These are phyloP conservation scores for Solanum lycopersicoides DNA, from an alignment of 257 asterid genomes.

Conservation along the genomic window DNA sequence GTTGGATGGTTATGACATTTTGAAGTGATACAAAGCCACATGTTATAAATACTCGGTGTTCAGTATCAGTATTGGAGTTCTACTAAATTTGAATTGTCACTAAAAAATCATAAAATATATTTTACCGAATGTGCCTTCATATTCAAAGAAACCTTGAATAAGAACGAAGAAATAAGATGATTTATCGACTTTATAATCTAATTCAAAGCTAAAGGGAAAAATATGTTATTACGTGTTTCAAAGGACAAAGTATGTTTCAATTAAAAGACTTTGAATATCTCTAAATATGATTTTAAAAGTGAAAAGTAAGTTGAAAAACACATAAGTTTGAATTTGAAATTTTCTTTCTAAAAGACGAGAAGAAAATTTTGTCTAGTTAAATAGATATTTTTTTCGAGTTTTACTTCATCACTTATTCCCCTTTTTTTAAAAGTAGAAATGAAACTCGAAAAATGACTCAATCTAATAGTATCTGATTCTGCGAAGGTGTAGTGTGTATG, in stretches of 20 bases:
- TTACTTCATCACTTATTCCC: background rate
- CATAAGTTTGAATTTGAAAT: too few species aligned
- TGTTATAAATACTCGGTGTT: background rate
- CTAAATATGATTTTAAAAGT: background rate
- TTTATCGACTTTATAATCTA: too few species aligned
- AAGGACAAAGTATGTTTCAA: background rate
- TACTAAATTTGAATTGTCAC: background rate
- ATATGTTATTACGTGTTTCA: background rate
- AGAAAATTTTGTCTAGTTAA: too few species aligned
- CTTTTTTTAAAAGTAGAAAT: too few species aligned
- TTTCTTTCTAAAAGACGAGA: background rate
- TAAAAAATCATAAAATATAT: too few species aligned
- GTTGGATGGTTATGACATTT: background rate
- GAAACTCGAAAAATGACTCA: background rate
- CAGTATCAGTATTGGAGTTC: fast-evolving
- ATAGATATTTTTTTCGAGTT: too few species aligned
- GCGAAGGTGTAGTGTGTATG: too few species aligned
- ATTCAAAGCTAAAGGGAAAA: background rate
- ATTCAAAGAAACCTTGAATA: too few species aligned
- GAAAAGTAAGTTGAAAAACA: background rate
- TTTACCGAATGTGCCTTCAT: too few species aligned
- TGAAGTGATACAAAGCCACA: background rate
- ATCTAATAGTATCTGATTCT: background rate
- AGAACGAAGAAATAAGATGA: background rate
- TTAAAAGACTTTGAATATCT: background rate